Percentiles rank a stretch among this genome's conserved stretches.
Evolutionary conservation across 495 filamentous ascomycete species (phyloP).

Genomic region (Filosporella fistucella): DNA sequence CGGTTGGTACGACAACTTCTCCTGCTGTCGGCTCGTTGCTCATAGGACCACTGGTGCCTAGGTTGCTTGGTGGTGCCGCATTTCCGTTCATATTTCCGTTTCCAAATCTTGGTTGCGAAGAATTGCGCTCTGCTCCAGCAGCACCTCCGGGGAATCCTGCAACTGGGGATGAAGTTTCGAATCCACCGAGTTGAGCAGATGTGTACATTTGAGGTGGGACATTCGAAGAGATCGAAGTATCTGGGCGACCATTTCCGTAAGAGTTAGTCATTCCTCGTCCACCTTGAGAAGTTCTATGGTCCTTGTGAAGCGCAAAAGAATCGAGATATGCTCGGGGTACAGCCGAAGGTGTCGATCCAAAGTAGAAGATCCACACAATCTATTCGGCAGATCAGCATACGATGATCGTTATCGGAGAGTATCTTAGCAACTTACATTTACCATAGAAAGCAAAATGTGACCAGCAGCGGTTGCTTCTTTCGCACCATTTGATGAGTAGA

Average conservation of each 20-base stretch:
- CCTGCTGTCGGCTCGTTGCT: conserved; percentile 35
- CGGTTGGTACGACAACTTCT: conserved; percentile 76
- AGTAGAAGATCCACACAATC: conserved; percentile 99
- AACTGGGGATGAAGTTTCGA: conserved; percentile 92
- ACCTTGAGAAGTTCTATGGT: conserved; percentile 52
- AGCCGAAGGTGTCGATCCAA: conserved; percentile 88
- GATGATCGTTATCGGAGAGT: no score
- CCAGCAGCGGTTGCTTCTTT: conserved; percentile 87
- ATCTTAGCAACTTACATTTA: conserved; percentile 72
- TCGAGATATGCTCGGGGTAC: conserved; percentile 87
- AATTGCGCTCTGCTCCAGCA: conserved; percentile 37
- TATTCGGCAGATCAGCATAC: conserved; percentile 27
- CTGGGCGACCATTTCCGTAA: conserved; percentile 60
- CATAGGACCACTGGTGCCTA: conserved; percentile 9
- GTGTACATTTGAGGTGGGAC: conserved; percentile 95
- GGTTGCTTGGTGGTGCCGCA: conserved; percentile 26
- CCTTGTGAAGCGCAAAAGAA: conserved; percentile 92
- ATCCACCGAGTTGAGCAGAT: conserved; percentile 86
- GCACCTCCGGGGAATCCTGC: conserved; percentile 41
- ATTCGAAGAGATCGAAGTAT: conserved; percentile 69
- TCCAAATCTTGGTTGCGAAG: conserved; percentile 54
- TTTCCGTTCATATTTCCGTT: conserved; percentile 2
- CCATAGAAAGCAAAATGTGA: conserved; percentile 93
- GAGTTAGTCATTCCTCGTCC: conserved; percentile 66
- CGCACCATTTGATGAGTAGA: conserved; percentile 65